Percentiles rank a stretch among this genome's conserved stretches.
Evolutionary conservation across 352 stramenopile species (phyloP).

Genomic region (Bremia lactucae): DNA sequence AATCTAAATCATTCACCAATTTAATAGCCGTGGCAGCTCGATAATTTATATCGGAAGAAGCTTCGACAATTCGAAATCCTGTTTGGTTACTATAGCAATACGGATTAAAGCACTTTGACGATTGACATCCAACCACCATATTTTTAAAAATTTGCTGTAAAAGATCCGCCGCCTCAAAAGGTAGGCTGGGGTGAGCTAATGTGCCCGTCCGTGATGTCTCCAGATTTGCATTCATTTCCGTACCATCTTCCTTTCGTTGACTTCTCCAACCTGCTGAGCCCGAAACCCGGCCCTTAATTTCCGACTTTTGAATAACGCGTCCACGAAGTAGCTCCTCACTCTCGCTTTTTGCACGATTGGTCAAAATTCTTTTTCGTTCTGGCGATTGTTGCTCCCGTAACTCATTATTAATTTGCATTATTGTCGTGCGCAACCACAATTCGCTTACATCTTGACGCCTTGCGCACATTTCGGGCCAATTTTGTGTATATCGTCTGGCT

Average conservation of each 20-base stretch:
- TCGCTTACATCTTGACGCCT: slow-evolving; percentile 60
- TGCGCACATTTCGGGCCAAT: slow-evolving; percentile 50
- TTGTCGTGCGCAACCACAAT: slow-evolving; percentile 41
- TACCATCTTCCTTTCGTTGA: slow-evolving; percentile 55
- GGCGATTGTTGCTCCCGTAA: slow-evolving; percentile 20
- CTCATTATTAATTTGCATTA: slow-evolving; percentile 39
- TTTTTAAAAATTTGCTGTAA: slow-evolving; percentile 38
- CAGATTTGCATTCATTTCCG: too few species aligned
- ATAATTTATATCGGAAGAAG: slow-evolving; percentile 25
- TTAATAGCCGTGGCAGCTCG: slow-evolving; percentile 39
- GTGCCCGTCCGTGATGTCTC: too few species aligned
- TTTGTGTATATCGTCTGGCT: slow-evolving; percentile 65
- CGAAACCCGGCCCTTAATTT: slow-evolving; percentile 65
- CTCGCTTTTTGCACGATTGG: slow-evolving; percentile 26
- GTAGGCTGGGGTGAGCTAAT: too few species aligned
- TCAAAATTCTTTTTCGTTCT: slow-evolving; percentile 29
- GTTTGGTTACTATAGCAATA: slow-evolving; percentile 28
- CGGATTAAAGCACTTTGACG: slow-evolving; percentile 26
- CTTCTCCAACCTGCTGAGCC: slow-evolving; percentile 73
- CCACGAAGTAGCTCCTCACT: slow-evolving; percentile 31
- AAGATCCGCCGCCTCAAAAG: slow-evolving; percentile 15
- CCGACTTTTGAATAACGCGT: slow-evolving; percentile 24
- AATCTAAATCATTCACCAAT: slow-evolving; percentile 26
- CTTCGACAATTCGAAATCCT: neutral
- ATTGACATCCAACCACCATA: slow-evolving; percentile 35